phyloP scores from a whole-genome alignment of 164 flowering plant species.

The Sextonia rubra region DNA sequence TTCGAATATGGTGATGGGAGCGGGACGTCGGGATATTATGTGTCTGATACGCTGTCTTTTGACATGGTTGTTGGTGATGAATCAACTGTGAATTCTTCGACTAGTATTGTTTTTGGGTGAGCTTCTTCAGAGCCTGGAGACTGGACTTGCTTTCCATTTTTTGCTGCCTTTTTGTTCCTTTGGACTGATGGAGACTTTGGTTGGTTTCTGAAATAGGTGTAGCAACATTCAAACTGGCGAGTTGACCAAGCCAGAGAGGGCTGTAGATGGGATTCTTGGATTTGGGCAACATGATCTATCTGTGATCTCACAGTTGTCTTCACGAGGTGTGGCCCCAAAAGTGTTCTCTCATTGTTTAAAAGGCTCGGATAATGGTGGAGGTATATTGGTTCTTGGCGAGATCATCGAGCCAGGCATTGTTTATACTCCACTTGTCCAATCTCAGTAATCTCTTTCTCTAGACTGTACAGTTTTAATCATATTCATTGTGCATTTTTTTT shows the following conservation, averaged over 20 bases:
- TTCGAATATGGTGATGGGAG: conserved; percentile 98
- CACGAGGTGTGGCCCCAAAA: conserved; percentile 72
- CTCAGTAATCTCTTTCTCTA: conserved; percentile 49
- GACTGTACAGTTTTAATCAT: too few species aligned
- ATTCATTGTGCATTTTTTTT: not conserved
- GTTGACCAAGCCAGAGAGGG: conserved; percentile 80
- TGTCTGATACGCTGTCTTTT: conserved; percentile 59
- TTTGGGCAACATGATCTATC: conserved; percentile 85
- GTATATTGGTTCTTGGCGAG: conserved; percentile 89
- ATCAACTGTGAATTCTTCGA: conserved; percentile 47
- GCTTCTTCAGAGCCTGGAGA: conserved; percentile 8
- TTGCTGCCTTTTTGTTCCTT: too few species aligned
- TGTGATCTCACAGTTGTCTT: conserved; percentile 74
- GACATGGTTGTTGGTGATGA: conserved; percentile 49
- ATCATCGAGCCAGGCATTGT: conserved; percentile 82
- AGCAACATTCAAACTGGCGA: conserved; percentile 73
- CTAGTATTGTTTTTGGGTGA: conserved; percentile 78
- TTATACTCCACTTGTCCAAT: conserved; percentile 79
- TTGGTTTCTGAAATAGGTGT: conserved; percentile 81
- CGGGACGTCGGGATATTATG: conserved; percentile 82
- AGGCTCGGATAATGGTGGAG: conserved; percentile 75
- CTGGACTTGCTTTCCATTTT: too few species aligned
- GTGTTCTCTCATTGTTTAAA: conserved; percentile 90
- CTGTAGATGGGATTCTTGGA: conserved; percentile 95
- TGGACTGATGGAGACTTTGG: too few species aligned